Conservation (phyloP, 495 filamentous ascomycete genomes). For the Baudoinia panamericana region DNA sequence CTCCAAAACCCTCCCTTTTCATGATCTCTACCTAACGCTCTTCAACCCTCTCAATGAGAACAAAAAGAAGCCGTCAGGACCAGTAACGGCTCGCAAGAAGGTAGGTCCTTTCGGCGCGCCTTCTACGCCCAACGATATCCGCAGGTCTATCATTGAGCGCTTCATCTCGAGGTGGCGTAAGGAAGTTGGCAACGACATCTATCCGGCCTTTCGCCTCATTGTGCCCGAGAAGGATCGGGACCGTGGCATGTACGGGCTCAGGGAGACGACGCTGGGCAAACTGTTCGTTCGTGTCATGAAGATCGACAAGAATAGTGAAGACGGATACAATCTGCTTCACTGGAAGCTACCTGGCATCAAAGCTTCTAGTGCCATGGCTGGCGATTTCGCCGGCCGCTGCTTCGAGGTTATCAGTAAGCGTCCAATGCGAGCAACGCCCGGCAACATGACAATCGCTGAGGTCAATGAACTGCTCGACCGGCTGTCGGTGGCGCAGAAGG, state of each 20-base stretch:
- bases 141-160: constrained; percentile 72
- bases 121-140: constrained; percentile 65
- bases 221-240: constrained; percentile 90
- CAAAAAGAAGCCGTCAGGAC: constrained; percentile 56
- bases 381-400: constrained; percentile 84
- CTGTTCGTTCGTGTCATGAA: constrained; percentile 82
- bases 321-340: constrained; percentile 71
- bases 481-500: constrained; percentile 59
- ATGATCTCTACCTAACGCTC: constrained; percentile 58
- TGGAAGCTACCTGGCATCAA: constrained; percentile 81
- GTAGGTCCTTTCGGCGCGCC: constrained; percentile 43
- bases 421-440: constrained; percentile 58
- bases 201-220: constrained; percentile 83
- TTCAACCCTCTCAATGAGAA: constrained; percentile 82
- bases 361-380: constrained; percentile 50
- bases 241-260: constrained; percentile 84
- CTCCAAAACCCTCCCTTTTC: constrained; percentile 67
- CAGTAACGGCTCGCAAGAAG: constrained; percentile 37
- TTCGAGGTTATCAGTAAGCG: constrained; percentile 77
- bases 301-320: constrained; percentile 82
- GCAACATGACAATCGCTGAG: constrained; percentile 70
- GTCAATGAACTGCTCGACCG: constrained; percentile 80
- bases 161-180: constrained; percentile 83
- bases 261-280: constrained; percentile 82
- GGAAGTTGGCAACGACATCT: constrained; percentile 82